Evolutionary conservation across 257 asterid genomes (phyloP), one percentile per base, ranked within the genome.

Genomic region (Solanum sejunctum): DNA sequence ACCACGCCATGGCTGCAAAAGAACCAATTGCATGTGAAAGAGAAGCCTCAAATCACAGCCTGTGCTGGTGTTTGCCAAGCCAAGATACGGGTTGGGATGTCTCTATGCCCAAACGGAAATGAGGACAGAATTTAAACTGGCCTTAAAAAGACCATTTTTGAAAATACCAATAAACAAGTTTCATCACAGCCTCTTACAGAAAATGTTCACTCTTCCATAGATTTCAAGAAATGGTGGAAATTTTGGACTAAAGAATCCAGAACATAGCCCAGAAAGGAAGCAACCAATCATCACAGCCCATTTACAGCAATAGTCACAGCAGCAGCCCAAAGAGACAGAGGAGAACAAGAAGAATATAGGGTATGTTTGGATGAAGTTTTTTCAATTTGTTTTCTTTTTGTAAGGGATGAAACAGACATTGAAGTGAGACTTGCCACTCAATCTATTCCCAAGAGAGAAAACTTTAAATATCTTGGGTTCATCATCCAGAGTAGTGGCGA

Each of bases 1-100:
- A 36, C 56, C 43, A 71, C 51, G 61, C 60, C 85, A 86, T 61
- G 84, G 84, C 43, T 61, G 87, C 87, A 84, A 75, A 71, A 47
- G 45, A 52, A 77, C 61, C 47, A 3, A 23, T 75, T 47, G 81
- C 41, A 16, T 51, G 64, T 77, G 64, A 78, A 23, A 52, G 82
- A 51, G 64, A 16, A 26, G 64, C 64, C 64, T 77, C 63, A 26
- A 73, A 77, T 77, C 47, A 26, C 63, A 77, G 45, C 13, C 47
- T 23, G 9, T 51, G 12, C 23, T 3, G 17, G 80, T n/a, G 26
- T 18, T 70, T 26, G 26, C 83, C 64, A 52, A 78, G 82, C 64
- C 64, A 52, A 41, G 82, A 51, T 15, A 51, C 47, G 3, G 82
- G 64, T 75, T 6, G 16, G n/a, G 56, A 12, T 21, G 39, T 23